These are phyloP conservation scores for Clonostachys sp. DNA, from an alignment of 2,329 filamentous ascomycete species.

Conservation along the genomic window DNA sequence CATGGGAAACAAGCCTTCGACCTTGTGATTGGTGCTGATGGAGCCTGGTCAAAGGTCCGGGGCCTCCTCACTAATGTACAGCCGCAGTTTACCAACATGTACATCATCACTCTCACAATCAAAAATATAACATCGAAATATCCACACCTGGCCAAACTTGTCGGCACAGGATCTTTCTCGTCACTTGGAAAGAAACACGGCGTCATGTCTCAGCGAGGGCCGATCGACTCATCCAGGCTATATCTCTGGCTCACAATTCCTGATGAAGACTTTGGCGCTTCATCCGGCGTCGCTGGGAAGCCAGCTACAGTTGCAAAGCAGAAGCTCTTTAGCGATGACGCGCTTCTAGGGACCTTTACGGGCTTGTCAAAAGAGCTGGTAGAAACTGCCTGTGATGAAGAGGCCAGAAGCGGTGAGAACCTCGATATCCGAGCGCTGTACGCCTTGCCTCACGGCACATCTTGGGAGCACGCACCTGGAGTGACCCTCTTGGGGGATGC, in stretches of 20 bases:
- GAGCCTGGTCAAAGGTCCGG: slow-evolving; percentile 20
- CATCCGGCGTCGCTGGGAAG: slow-evolving; percentile 5
- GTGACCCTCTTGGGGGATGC: slow-evolving; percentile 50
- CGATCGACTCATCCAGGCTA: slow-evolving; percentile 18
- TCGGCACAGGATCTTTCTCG: slow-evolving; percentile 30
- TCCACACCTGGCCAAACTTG: slow-evolving; percentile 26
- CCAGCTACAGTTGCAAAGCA: slow-evolving; percentile 8
- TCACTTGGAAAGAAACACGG: slow-evolving; percentile 29
- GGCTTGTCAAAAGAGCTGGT: slow-evolving; percentile 17
- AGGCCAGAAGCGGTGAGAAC: slow-evolving; percentile 6
- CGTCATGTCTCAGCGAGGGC: slow-evolving; percentile 22
- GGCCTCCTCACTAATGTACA: slow-evolving; percentile 17
- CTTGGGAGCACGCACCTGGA: slow-evolving; percentile 33
- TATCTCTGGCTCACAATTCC: slow-evolving; percentile 15
- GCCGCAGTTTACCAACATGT: slow-evolving; percentile 31
- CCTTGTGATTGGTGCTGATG: slow-evolving; percentile 3
- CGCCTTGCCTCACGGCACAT: slow-evolving; percentile 34
- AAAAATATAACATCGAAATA: slow-evolving; percentile 21
- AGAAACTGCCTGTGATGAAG: slow-evolving; percentile 15
- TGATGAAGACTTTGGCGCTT: slow-evolving; percentile 12
- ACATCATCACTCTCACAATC: slow-evolving; percentile 27
- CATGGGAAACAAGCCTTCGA: slow-evolving; percentile 23
- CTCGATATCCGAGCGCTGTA: slow-evolving; percentile 17
- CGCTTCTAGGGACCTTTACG: slow-evolving; percentile 16
- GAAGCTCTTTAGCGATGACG: slow-evolving; percentile 8